These are phyloP conservation scores for Yamadazyma sp. DNA, from an alignment of 805 yeast genomes.

Conservation along the genomic window DNA sequence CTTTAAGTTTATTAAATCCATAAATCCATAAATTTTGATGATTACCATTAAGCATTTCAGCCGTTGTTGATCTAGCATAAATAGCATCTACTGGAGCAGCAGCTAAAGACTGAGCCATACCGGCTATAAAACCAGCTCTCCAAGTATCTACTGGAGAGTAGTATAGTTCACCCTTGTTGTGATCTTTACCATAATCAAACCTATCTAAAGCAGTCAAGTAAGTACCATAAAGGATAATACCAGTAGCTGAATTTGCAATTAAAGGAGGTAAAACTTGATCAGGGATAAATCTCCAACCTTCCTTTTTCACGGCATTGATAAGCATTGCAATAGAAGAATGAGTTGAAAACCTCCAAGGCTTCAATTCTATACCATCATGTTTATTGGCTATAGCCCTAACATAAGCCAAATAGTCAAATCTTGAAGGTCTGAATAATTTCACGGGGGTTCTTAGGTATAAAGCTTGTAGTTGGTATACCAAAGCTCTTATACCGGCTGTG, in stretches of 20 bases:
- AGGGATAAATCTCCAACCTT: constrained; percentile 87
- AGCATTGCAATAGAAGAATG: constrained; percentile 80
- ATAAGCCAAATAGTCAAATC: constrained; percentile 81
- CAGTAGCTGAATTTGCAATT: constrained; percentile 85
- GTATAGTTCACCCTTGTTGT: constrained; percentile 12
- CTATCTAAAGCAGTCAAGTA: constrained; percentile 56
- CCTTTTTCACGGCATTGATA: constrained; percentile 62
- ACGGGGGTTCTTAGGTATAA: constrained; percentile 79
- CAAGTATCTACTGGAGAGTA: constrained; percentile 53
- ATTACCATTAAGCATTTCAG: constrained; percentile 64
- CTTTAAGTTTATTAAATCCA: constrained; percentile 62
- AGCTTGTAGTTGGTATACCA: constrained; percentile 73
- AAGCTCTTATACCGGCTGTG: constrained; percentile 83
- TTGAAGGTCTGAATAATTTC: constrained; percentile 83
- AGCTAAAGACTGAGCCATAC: constrained; percentile 80
- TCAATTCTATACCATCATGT: constrained; percentile 40
- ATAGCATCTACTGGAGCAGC: constrained; percentile 95
- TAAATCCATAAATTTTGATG: constrained; percentile 77
- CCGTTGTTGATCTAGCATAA: constrained; percentile 73
- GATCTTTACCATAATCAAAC: constrained; percentile 15
- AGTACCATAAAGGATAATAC: constrained; percentile 79
- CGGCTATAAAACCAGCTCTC: constrained; percentile 82
- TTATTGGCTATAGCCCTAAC: constrained; percentile 51
- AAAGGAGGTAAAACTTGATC: constrained; percentile 85
- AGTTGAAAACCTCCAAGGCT: constrained; percentile 56